phyloP scores from a whole-genome alignment of 2,329 filamentous ascomycete genomes.

The Ascochyta pisi region DNA sequence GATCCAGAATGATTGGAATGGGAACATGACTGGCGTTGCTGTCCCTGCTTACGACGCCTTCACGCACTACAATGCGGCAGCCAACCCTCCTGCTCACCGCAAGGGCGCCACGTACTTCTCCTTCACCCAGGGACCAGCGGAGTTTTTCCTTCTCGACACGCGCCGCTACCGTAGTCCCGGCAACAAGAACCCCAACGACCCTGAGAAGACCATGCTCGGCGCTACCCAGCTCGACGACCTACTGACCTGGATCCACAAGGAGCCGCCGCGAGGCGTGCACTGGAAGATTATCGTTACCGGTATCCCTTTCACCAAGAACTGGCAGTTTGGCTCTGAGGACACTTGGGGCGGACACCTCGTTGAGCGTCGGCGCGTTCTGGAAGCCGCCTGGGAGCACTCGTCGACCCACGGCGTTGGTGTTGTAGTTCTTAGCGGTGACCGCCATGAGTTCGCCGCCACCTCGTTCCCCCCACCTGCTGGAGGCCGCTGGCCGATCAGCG shows the following conservation, averaged over 20 bases:
- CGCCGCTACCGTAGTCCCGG: conserved; percentile 79
- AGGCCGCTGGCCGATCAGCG: conserved; percentile 58
- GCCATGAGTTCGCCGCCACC: conserved; percentile 97
- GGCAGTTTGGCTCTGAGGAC: conserved; percentile 84
- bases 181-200: conserved; percentile 66
- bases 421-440: conserved; percentile 84
- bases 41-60: conserved; percentile 82
- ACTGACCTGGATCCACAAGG: conserved; percentile 74
- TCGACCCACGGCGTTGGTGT: conserved; percentile 74
- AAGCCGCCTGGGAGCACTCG: conserved; percentile 92
- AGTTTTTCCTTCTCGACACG: conserved; percentile 95
- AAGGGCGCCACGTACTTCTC: conserved; percentile 80
- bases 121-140: conserved; percentile 87
- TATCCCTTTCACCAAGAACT: conserved; percentile 97
- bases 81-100: conserved; percentile 77
- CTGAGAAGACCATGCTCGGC: conserved; percentile 87
- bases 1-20: conserved; percentile 91
- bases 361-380: conserved; percentile 79
- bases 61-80: conserved; percentile 81
- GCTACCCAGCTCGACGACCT: conserved; percentile 78
- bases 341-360: conserved; percentile 92
- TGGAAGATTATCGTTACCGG: conserved; percentile 95
- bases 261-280: conserved; percentile 77
- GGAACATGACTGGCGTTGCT: conserved; percentile 82
- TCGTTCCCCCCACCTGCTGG: conserved; percentile 71